Evolutionary conservation across 2,329 filamentous ascomycete species (phyloP).

Genomic region (Diaporthe ilicicola): DNA sequence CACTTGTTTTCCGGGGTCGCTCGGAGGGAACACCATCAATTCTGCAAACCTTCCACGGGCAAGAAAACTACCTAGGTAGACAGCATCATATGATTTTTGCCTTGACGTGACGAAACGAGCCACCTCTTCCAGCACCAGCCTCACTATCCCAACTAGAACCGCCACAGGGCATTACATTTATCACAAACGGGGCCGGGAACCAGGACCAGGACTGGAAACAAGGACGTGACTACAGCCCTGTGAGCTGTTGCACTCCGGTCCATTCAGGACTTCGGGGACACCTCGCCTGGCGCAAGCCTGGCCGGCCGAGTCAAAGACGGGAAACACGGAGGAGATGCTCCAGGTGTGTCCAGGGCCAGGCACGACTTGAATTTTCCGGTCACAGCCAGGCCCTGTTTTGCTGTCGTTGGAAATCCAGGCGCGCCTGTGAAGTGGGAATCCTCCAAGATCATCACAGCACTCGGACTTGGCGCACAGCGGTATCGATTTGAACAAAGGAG

Average conservation of each 20-base stretch:
- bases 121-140: neutral
- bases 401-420: slow-evolving; percentile 1
- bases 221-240: neutral
- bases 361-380: neutral
- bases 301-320: slow-evolving; percentile 7
- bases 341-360: neutral
- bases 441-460: slow-evolving; percentile 15
- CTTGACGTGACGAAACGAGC: neutral
- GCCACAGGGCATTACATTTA: neutral
- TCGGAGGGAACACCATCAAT: neutral
- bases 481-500: slow-evolving; percentile 7
- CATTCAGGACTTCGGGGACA: neutral
- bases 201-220: neutral
- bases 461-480: slow-evolving; percentile 15
- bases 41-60: neutral
- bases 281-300: neutral
- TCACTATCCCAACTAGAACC: neutral
- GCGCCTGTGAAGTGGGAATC: slow-evolving; percentile 20
- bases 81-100: neutral
- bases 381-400: neutral
- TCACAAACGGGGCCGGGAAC: neutral
- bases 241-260: neutral
- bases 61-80: neutral
- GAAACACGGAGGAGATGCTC: slow-evolving; percentile 8
- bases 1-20: neutral